Evolutionary conservation across 169 alveolate species (phyloP), one percentile per base, ranked within the genome.

Genomic region (Babesia bovis): DNA sequence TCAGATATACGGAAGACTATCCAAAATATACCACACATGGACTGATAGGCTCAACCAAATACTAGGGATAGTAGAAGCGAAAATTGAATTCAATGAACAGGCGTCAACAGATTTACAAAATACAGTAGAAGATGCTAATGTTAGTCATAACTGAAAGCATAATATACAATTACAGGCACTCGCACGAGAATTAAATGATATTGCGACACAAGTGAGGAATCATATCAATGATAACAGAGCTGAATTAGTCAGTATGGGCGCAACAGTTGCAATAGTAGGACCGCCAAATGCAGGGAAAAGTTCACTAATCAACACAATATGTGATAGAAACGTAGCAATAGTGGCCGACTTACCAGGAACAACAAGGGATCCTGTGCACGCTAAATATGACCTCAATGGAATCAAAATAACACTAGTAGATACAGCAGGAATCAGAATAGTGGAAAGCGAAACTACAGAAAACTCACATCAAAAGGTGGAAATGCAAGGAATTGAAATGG

Each of bases 251-350:
- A 50, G 51, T 40, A 61, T 28, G 40, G 82, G 86, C 19, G 41
- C 53, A 0, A 78, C 73, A 60, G 67, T 87, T 1, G 55, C 77
- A 12, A 32, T 87, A 13, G 53, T 84, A 30, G 93, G 93, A 23
- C 77, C 89, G 23, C 87, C 90, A 2, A 87, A 87, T 81, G 66
- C 93, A 6, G 93, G 93, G 38, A 87, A 87, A 40, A 87, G 93
- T 47, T 70, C 90, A 9, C 52, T 87, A 12, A 77, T 87, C 59
- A 87, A 87, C 65, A 49, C 66, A 25, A 75, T 87, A 47, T 83
- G 87, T 41, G 33, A 69, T 55, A 61, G 75, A 28, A 67, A 61
- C 23, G 72, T 87, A 21, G 79, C 89, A 42, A 87, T 87, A 12
- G 93, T 87, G 19, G 71, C 93, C 28, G 71, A 78, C 40, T 40